phyloP scores from a whole-genome alignment of 202 grass and related monocot genomes.

The Hordeum pubiflorum region DNA sequence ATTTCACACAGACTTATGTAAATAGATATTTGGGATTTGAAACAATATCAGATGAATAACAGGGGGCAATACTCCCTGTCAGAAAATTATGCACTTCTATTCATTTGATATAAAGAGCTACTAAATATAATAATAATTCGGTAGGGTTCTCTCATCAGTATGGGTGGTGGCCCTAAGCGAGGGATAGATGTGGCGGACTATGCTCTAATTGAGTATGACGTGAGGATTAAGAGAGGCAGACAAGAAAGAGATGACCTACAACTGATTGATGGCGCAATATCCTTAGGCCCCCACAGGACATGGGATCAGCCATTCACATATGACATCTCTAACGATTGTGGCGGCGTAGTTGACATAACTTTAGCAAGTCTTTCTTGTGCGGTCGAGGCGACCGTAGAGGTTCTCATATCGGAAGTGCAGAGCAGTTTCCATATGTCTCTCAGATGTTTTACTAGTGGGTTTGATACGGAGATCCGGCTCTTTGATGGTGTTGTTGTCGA shows the following conservation, averaged over 20 bases:
- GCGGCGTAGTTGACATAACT: neutral
- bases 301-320: neutral
- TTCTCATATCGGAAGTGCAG: neutral
- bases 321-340: neutral
- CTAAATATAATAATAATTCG: conserved; percentile 12
- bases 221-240: neutral
- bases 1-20: conserved; percentile 2
- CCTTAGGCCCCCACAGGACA: neutral
- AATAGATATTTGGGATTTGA: neutral
- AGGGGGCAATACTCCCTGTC: neutral
- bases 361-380: neutral
- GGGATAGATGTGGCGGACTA: neutral
- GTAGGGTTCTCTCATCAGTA: conserved; percentile 25
- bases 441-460: neutral
- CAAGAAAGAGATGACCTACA: neutral
- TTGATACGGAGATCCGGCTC: neutral
- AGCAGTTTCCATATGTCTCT: neutral
- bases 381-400: neutral
- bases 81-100: neutral
- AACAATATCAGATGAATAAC: neutral
- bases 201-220: conserved; percentile 15
- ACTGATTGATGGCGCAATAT: neutral
- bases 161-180: conserved; percentile 23
- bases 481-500: neutral
- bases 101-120: neutral